Evolutionary conservation across 805 yeast genomes (phyloP), one percentile per base, ranked within the genome.

Genomic region (Cyberlindnera bimundalis): DNA sequence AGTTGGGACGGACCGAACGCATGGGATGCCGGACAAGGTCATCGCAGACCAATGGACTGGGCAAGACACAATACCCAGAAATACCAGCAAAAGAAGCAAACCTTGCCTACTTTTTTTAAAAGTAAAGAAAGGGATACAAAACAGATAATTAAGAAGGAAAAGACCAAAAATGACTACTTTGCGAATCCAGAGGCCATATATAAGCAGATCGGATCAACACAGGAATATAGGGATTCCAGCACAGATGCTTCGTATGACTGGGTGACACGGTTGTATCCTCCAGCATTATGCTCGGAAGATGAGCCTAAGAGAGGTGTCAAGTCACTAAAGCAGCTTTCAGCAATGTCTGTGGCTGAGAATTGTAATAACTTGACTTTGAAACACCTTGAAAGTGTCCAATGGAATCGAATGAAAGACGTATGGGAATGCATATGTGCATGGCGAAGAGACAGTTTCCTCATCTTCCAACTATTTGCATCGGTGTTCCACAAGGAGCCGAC

Each of bases 351-450:
- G 7, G 67, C 67, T 0, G 49, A 46, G 14, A 36, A 51, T 20
- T 45, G 60, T 3, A 33, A 47, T 1, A 39, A 35, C 6, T 28
- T 66, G 17, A 58, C 47, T 0, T 16, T 14, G 1, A 23, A 40
- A 2, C 60, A 62, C 31, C 37, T 67, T 6, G 37, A 38, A 12
- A 35, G 48, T 9, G 50, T 40, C 8, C 50, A 19, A 35, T 65
- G 51, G 60, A 33, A 32, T 24, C 35, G 55, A 6, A 65, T 70
- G 70, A 24, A 33, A 8, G 20, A 14, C 2, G 66, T 66, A 1
- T 68, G 73, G 73, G 12, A 46, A 1, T 46, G 43, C 37, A 56
- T 65, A 23, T 56, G 46, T 17, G 33, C 15, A 39, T 53, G 45
- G 64, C 60, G 48, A 35, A 37, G 40, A 7, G 73, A 67, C 42